A percentile compares a stretch with the other conserved stretches of the same genome.
phyloP scores from a whole-genome alignment of 352 stramenopile species.

The Pythium folliculosum region DNA sequence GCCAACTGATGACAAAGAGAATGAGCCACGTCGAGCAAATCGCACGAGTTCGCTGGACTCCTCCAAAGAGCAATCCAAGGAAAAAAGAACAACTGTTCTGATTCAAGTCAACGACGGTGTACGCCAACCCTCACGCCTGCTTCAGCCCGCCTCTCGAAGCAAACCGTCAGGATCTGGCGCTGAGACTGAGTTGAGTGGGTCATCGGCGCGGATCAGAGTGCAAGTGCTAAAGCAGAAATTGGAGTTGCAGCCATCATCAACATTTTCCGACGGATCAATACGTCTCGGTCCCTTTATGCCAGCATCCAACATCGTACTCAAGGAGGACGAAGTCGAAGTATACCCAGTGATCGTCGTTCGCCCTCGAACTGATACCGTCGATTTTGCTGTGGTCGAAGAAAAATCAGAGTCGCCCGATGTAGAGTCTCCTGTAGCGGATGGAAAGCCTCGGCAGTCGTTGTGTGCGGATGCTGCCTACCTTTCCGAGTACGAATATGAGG shows the following conservation, averaged over 20 bases:
- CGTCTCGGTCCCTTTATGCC: slow-evolving; percentile 42
- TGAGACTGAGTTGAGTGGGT: no score
- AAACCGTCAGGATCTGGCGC: neutral
- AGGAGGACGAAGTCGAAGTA: slow-evolving; percentile 64
- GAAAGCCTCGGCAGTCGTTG: neutral
- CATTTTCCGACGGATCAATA: slow-evolving; percentile 29
- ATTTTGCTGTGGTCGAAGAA: slow-evolving; percentile 20
- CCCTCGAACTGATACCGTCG: slow-evolving; percentile 37
- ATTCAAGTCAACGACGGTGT: slow-evolving; percentile 39
- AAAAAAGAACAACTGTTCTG: slow-evolving; percentile 30
- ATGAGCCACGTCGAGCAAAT: slow-evolving; percentile 25
- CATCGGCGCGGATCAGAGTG: slow-evolving; percentile 29
- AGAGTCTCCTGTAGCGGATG: neutral
- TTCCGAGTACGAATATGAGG: slow-evolving; percentile 59
- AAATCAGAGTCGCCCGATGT: neutral
- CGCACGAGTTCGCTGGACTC: neutral
- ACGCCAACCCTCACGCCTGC: slow-evolving; percentile 41
- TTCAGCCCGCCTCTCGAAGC: slow-evolving; percentile 11
- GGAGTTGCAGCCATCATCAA: slow-evolving; percentile 36
- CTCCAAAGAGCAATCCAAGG: neutral
- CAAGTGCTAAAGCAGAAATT: slow-evolving; percentile 44
- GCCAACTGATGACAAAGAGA: slow-evolving; percentile 25
- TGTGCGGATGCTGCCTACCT: slow-evolving; percentile 43
- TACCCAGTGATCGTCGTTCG: slow-evolving; percentile 65
- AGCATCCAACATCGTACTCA: slow-evolving; percentile 50